Base-by-base conservation (phyloP, 1,139 yeast genomes). In the Pneumocystis sp. region DNA sequence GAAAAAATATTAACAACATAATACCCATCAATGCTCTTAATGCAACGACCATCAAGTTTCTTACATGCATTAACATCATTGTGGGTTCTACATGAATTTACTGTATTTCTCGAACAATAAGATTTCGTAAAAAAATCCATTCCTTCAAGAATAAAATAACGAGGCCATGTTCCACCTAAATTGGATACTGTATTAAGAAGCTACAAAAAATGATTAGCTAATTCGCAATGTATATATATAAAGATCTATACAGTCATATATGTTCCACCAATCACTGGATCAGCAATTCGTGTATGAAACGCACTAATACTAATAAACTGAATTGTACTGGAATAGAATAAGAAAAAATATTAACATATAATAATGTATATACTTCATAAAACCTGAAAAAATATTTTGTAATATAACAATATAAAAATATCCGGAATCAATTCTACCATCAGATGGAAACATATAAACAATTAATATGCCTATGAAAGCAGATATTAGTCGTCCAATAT, bases 141-240 rank as follows among this genome's bases (percentile, higher is more conserved):
- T 74, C 90, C 80, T 68, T 80, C 83, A 71, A 90, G 81, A 5
- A 91, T 85, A 62, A 93, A 78, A 35, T 89, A 78, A 67, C 91
- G 81, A 0, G 99, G 98, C 98, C 98, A 95, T 37, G 95, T 95
- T 4, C 98, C 99, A 45, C 99, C 99, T 66, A 91, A 81, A 73
- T 93, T 93, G 50, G 95, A 85, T 64, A 93, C 79, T 0, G 99
- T 93, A 75, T 95, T 95, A 66, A 93, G 79, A 0, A 96, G 86
- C 62, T 65, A 61, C 8, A 3, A 39, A n/a, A 12, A 12, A 29
- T 21, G n/a, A 57, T 35, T 39, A 59, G 8, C 6, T 31, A 6
- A 12, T 6, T 4, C 34, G 12, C 2, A 62, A 3, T 31, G 5
- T 31, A 10, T 25, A 17, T 19, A 56, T 8, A 50, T 37, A 17